Base-by-base conservation (phyloP, 2,329 filamentous ascomycete species). In the Zymoseptoria ardabiliae region DNA sequence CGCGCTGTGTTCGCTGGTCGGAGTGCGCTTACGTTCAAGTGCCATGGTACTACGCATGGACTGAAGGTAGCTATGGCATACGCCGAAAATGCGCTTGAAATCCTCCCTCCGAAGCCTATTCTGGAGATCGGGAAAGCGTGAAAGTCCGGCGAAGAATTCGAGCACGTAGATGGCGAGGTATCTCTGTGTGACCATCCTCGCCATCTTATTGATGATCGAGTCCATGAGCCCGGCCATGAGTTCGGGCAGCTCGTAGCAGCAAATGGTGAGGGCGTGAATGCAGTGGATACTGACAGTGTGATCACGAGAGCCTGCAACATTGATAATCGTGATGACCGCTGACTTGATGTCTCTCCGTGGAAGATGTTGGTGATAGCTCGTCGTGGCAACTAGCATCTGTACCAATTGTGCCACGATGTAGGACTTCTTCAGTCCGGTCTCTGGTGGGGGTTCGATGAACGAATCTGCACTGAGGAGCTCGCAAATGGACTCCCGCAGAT, bases 111-210 rank as follows among this genome's bases (percentile, higher is more conserved):
- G 59, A 20, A 66, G 55, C 28, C 61, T 53, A 54, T 65, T 55
- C 52, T 66, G 65, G 23, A 72, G 81, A 61, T 90, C 84, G 9
- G 90, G 90, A 59, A 97, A 78, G 41, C 93, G 87, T 56, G 92
- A 91, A 25, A 99, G 81, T 54, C 91, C 88, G 9, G 90, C 89
- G n/a, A 99, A 79, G 69, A 99, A 97, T 70, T 99, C 94, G 54
- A 99, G 80, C 61, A 99, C 96, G 70, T 99, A 94, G 62, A 97
- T 88, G 9, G 93, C 91, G 41, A 97, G 88, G 58, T 92, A 85
- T 6, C 91, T 87, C 69, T 96, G 92, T 0, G 94, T 97, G 69
- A 99, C 96, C 69, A 97, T 95, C 67, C 92, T 90, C 1, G 92
- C 88, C 90, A 99, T 96, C 71, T 91, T 93, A 69, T 92, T 89